phyloP scores from a whole-genome alignment of 768 basidiomycete genomes.

The Pleurotus tuoliensis region DNA sequence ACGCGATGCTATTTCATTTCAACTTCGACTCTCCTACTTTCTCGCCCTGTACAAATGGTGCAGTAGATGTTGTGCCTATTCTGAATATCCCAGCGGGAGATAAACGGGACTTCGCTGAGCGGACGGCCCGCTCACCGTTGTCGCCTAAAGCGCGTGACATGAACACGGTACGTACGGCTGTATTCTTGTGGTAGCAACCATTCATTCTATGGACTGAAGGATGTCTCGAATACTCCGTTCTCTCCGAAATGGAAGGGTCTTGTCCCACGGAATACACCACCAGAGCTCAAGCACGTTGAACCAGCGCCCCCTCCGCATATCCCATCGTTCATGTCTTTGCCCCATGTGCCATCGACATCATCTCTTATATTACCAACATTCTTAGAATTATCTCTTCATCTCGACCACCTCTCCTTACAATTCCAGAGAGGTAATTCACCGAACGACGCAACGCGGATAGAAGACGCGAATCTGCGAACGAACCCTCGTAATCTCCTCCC shows the following conservation, averaged over 20 bases:
- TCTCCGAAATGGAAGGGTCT: background rate
- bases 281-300: background rate
- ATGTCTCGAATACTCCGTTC: background rate
- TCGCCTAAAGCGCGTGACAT: constrained; percentile 24
- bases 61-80: constrained; percentile 11
- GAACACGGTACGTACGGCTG: constrained; percentile 21
- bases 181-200: background rate
- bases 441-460: constrained; percentile 7
- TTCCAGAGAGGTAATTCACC: too few relatives aligned
- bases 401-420: background rate
- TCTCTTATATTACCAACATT: constrained; percentile 36
- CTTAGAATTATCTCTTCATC: constrained; percentile 17
- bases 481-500: constrained; percentile 16
- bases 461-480: constrained; percentile 11
- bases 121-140: constrained; percentile 24
- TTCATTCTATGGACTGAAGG: background rate
- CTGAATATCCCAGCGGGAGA: constrained; percentile 11
- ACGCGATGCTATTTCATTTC: constrained; percentile 34
- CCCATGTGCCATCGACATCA: constrained; percentile 31
- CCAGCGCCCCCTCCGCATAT: background rate
- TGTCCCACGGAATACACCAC: background rate
- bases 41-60: constrained; percentile 21
- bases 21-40: constrained; percentile 16
- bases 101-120: background rate
- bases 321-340: constrained; percentile 20